phyloP scores from a whole-genome alignment of 2,329 filamentous ascomycete species.

The Magnaporthiopsis incrustans region DNA sequence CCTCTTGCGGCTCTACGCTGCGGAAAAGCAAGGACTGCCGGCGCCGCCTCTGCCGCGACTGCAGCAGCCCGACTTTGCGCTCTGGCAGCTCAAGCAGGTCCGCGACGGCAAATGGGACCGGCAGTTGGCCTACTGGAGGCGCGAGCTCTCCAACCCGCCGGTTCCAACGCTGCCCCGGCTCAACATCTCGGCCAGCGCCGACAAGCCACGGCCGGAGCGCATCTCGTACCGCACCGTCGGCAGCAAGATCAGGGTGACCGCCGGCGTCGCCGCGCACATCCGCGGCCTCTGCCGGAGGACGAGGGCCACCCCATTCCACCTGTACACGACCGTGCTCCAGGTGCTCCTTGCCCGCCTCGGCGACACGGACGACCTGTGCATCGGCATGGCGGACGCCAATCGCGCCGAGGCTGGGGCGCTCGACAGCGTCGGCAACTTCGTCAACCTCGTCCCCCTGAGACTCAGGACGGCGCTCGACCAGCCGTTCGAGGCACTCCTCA shows the following conservation, averaged over 20 bases:
- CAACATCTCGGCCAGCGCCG: neutral
- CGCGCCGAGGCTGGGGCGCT: conserved; percentile 43
- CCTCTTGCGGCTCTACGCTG: neutral
- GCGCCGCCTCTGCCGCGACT: neutral
- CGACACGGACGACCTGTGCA: neutral
- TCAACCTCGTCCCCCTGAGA: conserved; percentile 23
- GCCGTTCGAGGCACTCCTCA: neutral
- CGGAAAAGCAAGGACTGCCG: neutral
- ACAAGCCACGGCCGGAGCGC: neutral
- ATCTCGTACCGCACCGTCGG: neutral
- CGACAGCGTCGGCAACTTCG: conserved; percentile 56
- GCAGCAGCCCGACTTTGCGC: neutral
- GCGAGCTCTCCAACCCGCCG: neutral
- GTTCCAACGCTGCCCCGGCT: neutral
- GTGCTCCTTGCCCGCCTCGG: neutral
- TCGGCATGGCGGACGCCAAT: conserved; percentile 1
- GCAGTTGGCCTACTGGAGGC: neutral
- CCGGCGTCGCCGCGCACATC: neutral
- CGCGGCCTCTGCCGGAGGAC: neutral
- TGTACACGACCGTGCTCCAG: neutral
- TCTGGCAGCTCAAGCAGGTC: neutral
- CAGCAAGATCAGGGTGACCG: neutral
- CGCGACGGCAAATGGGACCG: neutral
- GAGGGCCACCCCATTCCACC: conserved; percentile 4
- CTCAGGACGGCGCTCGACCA: neutral